Base-by-base conservation (phyloP, 2,329 filamentous ascomycete species). In the Pyricularia sp. region DNA sequence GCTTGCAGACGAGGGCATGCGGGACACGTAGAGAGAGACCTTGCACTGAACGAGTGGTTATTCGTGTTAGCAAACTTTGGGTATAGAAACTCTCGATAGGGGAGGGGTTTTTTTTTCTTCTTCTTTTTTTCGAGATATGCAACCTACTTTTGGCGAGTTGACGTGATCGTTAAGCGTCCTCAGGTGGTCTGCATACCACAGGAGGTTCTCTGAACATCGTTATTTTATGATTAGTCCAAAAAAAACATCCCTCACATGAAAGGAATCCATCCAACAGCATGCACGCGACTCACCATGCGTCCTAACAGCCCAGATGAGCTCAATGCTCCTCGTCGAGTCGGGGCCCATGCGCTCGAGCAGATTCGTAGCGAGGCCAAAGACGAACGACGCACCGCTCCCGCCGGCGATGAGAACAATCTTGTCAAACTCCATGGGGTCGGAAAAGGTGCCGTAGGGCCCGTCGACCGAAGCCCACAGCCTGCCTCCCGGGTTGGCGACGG, bases 301-400 rank as follows among this genome's bases (percentile, higher is more conserved):
- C 65, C 74, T 75, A 3, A 81, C 78, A 8, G 77, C 73, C 81
- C 81, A 83, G 31, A 82, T 77, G 65, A 82, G 80, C 1, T 79
- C 77, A 55, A 82, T 73, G 44, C 72, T 71, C 66, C 76, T 75
- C 26, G 71, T 70, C 2, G 75, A 73, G 40, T 72, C 70, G 55
- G 76, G 70, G 0, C 71, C 71, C 71, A 81, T 75, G 61, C 78
- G 76, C 67, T 75, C 74, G 6, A 81, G 73, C 66, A 81, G 75
- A 66, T 81, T 78, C 8, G 78, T 71, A 1, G 77, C 79, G 44
- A 82, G 72, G 5, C 80, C 80, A 66, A 82, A 81, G 0, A 79
- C 81, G 70, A 87, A 88, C 33, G 81, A 85, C 1, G 82, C 84
- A 2, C 85, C 85, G 63, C 82, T 84, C 4, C 85, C 85, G 13